These are phyloP conservation scores for Diaporthe australafricana DNA, from an alignment of 2,329 filamentous ascomycete genomes.

Conservation along the genomic window DNA sequence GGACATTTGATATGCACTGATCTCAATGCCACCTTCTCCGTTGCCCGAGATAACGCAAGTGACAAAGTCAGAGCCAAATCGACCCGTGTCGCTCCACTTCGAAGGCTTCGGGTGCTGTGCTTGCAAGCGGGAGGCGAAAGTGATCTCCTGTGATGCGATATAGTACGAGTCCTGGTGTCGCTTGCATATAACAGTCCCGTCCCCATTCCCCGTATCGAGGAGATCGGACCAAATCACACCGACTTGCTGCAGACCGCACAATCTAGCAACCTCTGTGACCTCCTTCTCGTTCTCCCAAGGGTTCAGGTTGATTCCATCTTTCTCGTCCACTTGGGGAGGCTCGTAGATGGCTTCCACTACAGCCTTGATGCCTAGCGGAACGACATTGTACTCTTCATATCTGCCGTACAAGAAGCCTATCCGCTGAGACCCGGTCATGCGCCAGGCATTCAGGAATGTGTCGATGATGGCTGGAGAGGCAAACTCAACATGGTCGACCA, in stretches of 20 bases:
- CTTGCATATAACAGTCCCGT: conserved; percentile 93
- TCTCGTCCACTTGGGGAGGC: conserved; percentile 88
- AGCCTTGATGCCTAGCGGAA: conserved; percentile 93
- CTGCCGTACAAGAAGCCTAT: conserved; percentile 91
- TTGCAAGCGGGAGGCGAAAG: conserved; percentile 89
- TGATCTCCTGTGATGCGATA: conserved; percentile 90
- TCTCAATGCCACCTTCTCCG: conserved; percentile 85
- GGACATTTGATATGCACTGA: conserved; percentile 93
- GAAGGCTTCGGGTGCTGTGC: conserved; percentile 88
- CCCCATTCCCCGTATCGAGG: conserved; percentile 80
- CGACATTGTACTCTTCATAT: conserved; percentile 90
- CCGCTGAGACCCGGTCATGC: conserved; percentile 84
- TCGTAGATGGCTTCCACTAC: conserved; percentile 98
- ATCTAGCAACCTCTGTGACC: conserved; percentile 81
- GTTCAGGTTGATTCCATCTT: conserved; percentile 86
- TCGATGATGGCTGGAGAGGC: conserved; percentile 87
- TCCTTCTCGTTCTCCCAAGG: conserved; percentile 88
- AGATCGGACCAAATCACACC: conserved; percentile 97
- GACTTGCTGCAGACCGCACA: conserved; percentile 88
- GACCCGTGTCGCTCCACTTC: conserved; percentile 96
- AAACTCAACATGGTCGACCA: conserved; percentile 99
- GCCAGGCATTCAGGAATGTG: conserved; percentile 91
- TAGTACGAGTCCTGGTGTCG: conserved; percentile 96
- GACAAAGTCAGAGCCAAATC: conserved; percentile 96
- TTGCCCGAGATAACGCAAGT: conserved; percentile 97